phyloP scores from a whole-genome alignment of 2,329 filamentous ascomycete species.

The Neofusicoccum cordaticola region DNA sequence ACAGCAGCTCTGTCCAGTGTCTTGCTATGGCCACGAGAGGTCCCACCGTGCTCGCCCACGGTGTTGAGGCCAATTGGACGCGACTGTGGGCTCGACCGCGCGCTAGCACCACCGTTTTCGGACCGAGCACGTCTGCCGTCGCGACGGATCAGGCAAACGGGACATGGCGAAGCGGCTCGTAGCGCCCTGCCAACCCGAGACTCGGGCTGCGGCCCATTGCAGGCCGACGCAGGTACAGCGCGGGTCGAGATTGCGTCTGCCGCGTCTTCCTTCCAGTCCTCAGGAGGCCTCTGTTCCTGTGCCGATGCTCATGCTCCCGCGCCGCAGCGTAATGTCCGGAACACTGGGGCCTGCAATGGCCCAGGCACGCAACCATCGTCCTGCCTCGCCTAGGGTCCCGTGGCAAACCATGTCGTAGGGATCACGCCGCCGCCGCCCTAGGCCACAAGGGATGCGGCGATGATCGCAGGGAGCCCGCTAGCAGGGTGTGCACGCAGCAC shows the following conservation, averaged over 20 bases:
- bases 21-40: neutral
- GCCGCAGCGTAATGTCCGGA: no score
- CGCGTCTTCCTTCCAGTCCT: no score
- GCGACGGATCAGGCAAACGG: neutral
- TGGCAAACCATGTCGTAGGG: neutral
- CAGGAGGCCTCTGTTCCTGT: no score
- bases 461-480: neutral
- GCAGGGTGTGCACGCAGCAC: slow-evolving; percentile 5
- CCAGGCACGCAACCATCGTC: neutral
- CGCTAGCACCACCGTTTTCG: neutral
- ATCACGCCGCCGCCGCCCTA: neutral
- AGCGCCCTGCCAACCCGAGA: neutral
- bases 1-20: neutral
- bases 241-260: no score
- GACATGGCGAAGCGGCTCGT: neutral
- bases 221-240: neutral
- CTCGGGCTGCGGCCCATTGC: neutral
- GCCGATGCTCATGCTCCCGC: no score
- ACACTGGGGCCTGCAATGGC: neutral
- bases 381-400: neutral
- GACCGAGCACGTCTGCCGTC: neutral
- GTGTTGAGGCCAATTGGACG: neutral
- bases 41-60: neutral
- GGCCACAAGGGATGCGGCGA: neutral
- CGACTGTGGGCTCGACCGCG: neutral